Conservation (phyloP, 352 stramenopile species). For the Plasmopara viticola region DNA sequence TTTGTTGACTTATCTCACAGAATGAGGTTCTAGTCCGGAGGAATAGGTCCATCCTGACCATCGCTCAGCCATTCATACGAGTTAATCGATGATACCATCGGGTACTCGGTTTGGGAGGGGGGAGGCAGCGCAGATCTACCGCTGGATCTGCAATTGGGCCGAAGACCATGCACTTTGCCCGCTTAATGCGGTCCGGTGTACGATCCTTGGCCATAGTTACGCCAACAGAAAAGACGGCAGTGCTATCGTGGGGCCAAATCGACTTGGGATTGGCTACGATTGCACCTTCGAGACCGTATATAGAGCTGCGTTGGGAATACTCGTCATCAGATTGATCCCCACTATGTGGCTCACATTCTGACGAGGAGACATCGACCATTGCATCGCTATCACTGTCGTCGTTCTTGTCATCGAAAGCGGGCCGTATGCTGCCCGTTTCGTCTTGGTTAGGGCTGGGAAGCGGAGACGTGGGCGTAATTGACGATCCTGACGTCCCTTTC, state of each 20-base stretch:
- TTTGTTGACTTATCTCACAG: background rate
- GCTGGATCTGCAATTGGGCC: background rate
- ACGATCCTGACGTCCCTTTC: no score
- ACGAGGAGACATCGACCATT: background rate
- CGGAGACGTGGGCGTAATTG: no score
- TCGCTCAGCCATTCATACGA: background rate
- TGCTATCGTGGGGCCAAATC: background rate
- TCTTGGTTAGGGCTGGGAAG: no score
- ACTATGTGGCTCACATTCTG: slow-evolving; percentile 1
- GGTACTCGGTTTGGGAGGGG: background rate
- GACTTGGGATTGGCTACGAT: background rate
- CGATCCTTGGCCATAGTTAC: no score
- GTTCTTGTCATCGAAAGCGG: background rate
- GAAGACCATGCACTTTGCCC: background rate
- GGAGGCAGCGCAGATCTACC: background rate
- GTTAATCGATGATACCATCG: background rate
- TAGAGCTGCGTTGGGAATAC: background rate
- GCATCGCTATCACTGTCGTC: background rate
- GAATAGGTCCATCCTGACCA: background rate
- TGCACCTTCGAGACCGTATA: background rate
- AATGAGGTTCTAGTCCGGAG: background rate
- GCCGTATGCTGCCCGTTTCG: background rate
- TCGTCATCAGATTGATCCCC: background rate
- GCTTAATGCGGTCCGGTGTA: background rate
- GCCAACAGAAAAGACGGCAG: background rate